phyloP scores from a whole-genome alignment of 2,329 filamentous ascomycete genomes.

The Tolypocladium capitatum region DNA sequence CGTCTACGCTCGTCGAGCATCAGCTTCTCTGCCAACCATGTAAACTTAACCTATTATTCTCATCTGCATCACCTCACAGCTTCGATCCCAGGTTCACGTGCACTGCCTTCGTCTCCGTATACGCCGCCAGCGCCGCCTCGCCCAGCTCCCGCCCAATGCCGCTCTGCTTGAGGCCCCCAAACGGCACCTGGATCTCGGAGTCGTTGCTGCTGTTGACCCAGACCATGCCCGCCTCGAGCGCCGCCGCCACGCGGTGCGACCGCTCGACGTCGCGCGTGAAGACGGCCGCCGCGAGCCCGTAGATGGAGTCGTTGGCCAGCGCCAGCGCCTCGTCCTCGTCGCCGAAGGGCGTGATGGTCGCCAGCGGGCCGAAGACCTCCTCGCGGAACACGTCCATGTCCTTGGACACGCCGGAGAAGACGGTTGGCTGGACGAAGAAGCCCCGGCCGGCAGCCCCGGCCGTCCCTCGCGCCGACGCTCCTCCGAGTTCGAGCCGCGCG shows the following conservation, averaged over 20 bases:
- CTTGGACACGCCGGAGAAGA: constrained; percentile 27
- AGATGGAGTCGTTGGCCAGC: constrained; percentile 39
- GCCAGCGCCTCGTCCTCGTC: constrained; percentile 27
- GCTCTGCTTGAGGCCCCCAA: constrained; percentile 35
- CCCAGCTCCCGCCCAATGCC: constrained; percentile 33
- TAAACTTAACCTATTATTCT: too few relatives aligned
- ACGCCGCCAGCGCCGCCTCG: constrained; percentile 30
- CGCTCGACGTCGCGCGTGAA: constrained; percentile 46
- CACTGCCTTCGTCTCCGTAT: constrained; percentile 30
- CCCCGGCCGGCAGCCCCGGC: constrained; percentile 22
- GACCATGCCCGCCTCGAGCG: constrained; percentile 47
- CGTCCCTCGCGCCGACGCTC: constrained; percentile 29
- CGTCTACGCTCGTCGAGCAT: too few relatives aligned
- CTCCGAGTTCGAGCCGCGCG: constrained; percentile 52
- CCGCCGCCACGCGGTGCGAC: constrained; percentile 34
- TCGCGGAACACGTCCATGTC: constrained; percentile 31
- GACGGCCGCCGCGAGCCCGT: constrained; percentile 47
- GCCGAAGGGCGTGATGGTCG: constrained; percentile 27
- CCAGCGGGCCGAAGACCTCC: constrained; percentile 33
- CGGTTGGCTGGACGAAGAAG: constrained; percentile 32
- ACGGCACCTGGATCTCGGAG: constrained; percentile 28
- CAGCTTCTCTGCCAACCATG: not conserved
- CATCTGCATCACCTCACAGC: constrained; percentile 9
- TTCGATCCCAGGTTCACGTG: constrained; percentile 28
- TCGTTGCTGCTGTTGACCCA: constrained; percentile 38